phyloP scores from a whole-genome alignment of 2,329 filamentous ascomycete species.

The Aspergillus sp. region DNA sequence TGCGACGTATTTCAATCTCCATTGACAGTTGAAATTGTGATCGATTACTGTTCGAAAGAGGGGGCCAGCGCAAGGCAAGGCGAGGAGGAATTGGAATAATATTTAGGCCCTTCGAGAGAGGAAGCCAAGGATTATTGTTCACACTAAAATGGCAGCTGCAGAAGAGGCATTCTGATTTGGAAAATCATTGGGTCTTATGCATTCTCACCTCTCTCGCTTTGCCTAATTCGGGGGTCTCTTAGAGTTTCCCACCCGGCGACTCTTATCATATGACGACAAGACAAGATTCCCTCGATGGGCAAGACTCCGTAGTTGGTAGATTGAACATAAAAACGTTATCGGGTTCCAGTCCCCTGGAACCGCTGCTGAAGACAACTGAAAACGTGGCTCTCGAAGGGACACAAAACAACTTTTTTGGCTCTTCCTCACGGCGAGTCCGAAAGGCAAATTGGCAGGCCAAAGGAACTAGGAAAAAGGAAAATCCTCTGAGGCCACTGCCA shows the following conservation, averaged over 20 bases:
- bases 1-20: neutral
- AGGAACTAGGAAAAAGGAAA: neutral
- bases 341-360: slow-evolving; percentile 4
- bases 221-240: neutral
- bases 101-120: too few species aligned
- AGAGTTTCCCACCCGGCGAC: slow-evolving; percentile 2
- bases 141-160: neutral
- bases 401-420: neutral
- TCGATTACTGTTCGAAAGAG: neutral
- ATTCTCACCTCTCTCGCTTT: neutral
- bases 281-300: neutral
- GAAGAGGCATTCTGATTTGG: neutral
- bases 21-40: neutral
- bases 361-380: slow-evolving; percentile 5
- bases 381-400: slow-evolving; percentile 8
- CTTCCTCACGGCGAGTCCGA: neutral
- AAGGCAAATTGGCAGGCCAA: neutral
- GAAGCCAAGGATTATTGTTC: neutral
- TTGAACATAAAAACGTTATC: slow-evolving; percentile 2
- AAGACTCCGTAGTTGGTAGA: neutral
- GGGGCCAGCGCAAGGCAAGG: neutral
- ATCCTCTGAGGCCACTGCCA: neutral
- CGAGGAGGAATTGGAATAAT: neutral
- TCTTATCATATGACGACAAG: slow-evolving; percentile 11
- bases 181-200: neutral